Evolutionary conservation across 768 basidiomycete genomes (phyloP).

Genomic region (Xanthoconium stramineum): DNA sequence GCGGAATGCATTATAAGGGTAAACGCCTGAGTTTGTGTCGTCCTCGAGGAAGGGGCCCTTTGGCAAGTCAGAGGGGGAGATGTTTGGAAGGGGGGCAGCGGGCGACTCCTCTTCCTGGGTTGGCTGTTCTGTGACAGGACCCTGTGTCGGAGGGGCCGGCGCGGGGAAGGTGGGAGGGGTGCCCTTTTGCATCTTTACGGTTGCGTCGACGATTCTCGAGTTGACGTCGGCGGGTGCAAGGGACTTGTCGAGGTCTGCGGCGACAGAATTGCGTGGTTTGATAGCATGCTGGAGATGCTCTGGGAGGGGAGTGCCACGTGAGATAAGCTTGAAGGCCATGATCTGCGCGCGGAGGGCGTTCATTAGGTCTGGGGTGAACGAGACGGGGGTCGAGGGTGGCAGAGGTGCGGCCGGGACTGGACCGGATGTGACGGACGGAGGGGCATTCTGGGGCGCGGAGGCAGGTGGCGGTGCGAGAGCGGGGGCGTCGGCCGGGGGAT

Average conservation of each 20-base stretch:
- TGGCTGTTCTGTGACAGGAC: conserved; percentile 27
- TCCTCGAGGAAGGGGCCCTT: conserved; percentile 78
- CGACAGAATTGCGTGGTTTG: conserved; percentile 57
- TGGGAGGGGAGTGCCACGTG: conserved; percentile 63
- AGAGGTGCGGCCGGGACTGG: conserved; percentile 49
- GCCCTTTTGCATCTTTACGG: conserved; percentile 69
- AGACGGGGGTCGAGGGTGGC: conserved; percentile 68
- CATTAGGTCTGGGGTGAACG: conserved; percentile 76
- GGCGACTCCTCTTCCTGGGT: conserved; percentile 56
- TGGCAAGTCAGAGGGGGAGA: conserved; percentile 59
- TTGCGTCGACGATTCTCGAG: conserved; percentile 67
- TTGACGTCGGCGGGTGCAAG: conserved; percentile 58
- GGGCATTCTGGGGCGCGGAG: conserved; percentile 29
- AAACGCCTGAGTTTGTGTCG: conserved; percentile 74
- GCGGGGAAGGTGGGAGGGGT: conserved; percentile 25
- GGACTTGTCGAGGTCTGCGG: conserved; percentile 62
- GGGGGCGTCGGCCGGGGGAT: conserved; percentile 11
- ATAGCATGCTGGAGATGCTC: conserved; percentile 69
- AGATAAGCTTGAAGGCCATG: conserved; percentile 73
- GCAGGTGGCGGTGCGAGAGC: conserved; percentile 20
- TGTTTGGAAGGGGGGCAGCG: conserved; percentile 31
- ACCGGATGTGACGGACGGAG: conserved; percentile 44
- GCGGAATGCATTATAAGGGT: conserved; percentile 88
- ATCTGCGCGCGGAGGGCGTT: conserved; percentile 78
- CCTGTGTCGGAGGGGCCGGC: conserved; percentile 18